phyloP scores from a whole-genome alignment of 1,284 basidiomycete species.

The Ustilago tritici region DNA sequence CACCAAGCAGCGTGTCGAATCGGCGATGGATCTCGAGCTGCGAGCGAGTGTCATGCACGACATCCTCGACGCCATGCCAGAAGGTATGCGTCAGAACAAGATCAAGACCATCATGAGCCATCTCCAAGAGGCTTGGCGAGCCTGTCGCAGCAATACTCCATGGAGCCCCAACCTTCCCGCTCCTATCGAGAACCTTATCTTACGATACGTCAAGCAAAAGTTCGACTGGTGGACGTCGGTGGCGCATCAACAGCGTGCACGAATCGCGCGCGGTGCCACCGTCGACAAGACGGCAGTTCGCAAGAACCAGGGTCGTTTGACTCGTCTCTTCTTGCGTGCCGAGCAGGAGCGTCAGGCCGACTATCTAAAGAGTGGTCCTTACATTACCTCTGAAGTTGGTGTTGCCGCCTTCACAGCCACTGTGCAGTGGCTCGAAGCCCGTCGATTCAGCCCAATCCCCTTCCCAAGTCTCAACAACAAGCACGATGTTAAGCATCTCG shows the following conservation, averaged over 20 bases:
- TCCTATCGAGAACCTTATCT: slow-evolving; percentile 97
- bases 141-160: slow-evolving; percentile 98
- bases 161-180: slow-evolving; percentile 99
- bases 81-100: slow-evolving; percentile 98
- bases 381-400: slow-evolving; percentile 68
- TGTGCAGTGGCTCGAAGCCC: slow-evolving; percentile 69
- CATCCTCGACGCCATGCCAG: slow-evolving; percentile 90
- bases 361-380: slow-evolving; percentile 69
- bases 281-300: slow-evolving; percentile 99
- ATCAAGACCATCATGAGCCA: slow-evolving; percentile 98
- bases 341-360: slow-evolving; percentile 69
- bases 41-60: slow-evolving; percentile 99
- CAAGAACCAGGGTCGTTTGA: slow-evolving; percentile 91
- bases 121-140: slow-evolving; percentile 94
- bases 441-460: slow-evolving; percentile 68
- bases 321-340: slow-evolving; percentile 74
- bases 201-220: slow-evolving; percentile 99
- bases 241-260: slow-evolving; percentile 91
- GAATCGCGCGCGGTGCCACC: slow-evolving; percentile 93
- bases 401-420: slow-evolving; percentile 69
- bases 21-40: slow-evolving; percentile 96
- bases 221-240: slow-evolving; percentile 98
- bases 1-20: slow-evolving; percentile 98
- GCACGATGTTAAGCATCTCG: slow-evolving; percentile 68
- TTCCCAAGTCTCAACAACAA: slow-evolving; percentile 70